These are phyloP conservation scores for Penicillium sclerotiorum DNA, from an alignment of 2,329 filamentous ascomycete species.

Conservation along the genomic window DNA sequence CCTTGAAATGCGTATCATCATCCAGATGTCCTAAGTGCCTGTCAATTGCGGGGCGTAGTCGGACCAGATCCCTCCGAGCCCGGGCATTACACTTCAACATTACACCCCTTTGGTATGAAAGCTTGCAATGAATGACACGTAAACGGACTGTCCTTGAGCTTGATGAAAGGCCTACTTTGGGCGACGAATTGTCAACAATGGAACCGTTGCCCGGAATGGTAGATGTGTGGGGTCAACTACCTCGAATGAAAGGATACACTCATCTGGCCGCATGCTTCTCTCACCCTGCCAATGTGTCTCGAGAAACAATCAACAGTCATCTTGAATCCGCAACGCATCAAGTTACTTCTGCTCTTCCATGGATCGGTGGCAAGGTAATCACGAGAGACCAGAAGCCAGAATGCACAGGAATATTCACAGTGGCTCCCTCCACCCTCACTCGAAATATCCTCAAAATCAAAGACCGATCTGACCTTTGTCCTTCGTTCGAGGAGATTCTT, in stretches of 20 bases:
- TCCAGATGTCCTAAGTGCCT: too few species aligned
- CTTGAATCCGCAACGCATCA: constrained; percentile 14
- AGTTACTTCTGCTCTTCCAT: constrained; percentile 21
- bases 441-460: constrained; percentile 8
- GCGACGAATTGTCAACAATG: too few species aligned
- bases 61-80: too few species aligned
- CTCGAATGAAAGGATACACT: constrained; percentile 20
- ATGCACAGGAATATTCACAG: constrained; percentile 5
- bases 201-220: constrained; percentile 4
- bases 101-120: too few species aligned
- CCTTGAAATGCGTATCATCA: too few species aligned
- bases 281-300: not conserved
- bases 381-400: constrained; percentile 17
- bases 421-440: not conserved
- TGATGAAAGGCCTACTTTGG: too few species aligned
- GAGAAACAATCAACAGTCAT: constrained; percentile 5
- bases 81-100: too few species aligned
- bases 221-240: constrained; percentile 20
- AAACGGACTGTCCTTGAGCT: too few species aligned
- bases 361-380: constrained; percentile 26
- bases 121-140: too few species aligned
- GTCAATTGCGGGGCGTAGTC: too few species aligned
- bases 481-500: constrained; percentile 7
- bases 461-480: constrained; percentile 6
- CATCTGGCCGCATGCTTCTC: constrained; percentile 16